These are phyloP conservation scores for Orbilia oligospora DNA, from an alignment of 2,329 filamentous ascomycete species.

Conservation along the genomic window DNA sequence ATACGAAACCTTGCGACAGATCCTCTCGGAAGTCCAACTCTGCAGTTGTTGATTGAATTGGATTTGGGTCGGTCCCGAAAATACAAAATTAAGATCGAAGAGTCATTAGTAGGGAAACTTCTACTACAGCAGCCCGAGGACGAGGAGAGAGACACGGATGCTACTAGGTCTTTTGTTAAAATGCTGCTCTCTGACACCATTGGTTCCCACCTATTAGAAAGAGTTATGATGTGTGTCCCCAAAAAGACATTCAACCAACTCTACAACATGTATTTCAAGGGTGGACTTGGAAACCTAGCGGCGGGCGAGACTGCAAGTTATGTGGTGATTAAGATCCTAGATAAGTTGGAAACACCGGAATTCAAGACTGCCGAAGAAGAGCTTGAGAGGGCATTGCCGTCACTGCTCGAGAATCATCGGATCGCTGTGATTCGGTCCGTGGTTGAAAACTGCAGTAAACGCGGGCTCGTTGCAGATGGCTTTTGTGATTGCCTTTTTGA, in stretches of 20 bases:
- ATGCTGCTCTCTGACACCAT: conserved; percentile 90
- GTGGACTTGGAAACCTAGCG: conserved; percentile 82
- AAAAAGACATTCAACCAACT: conserved; percentile 92
- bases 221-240: conserved; percentile 82
- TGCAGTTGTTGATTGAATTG: conserved; percentile 90
- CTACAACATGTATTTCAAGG: conserved; percentile 83
- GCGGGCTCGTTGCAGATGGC: conserved; percentile 72
- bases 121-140: conserved; percentile 79
- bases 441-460: conserved; percentile 83
- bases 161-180: conserved; percentile 82
- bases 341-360: conserved; percentile 88
- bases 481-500: conserved; percentile 71
- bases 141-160: conserved; percentile 79
- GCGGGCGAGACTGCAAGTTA: conserved; percentile 93
- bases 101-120: conserved; percentile 79
- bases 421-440: conserved; percentile 84
- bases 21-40: conserved; percentile 88
- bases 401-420: conserved; percentile 80
- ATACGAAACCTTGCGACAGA: conserved; percentile 88
- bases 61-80: conserved; percentile 83
- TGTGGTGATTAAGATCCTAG: conserved; percentile 84
- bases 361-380: conserved; percentile 79
- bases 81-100: conserved; percentile 75
- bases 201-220: conserved; percentile 90
- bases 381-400: conserved; percentile 80